Conservation (phyloP, 2,329 filamentous ascomycete genomes). For the Penicillium decumbens region DNA sequence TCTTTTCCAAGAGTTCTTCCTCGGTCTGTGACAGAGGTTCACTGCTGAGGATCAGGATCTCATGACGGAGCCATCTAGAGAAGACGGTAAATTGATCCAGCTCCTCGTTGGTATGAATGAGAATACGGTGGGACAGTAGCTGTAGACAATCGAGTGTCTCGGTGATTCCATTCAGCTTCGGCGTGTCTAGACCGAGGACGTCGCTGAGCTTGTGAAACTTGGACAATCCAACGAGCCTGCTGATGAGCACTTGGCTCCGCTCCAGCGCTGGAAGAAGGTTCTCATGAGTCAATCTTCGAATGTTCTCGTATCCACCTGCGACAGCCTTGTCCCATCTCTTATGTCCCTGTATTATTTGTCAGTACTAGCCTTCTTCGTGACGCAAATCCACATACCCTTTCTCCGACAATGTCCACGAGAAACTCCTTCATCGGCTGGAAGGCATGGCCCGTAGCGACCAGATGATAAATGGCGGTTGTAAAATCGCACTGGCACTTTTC, state of each 20-base stretch:
- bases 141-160: conserved; percentile 72
- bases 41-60: conserved; percentile 72
- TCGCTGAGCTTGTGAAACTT: conserved; percentile 67
- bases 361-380: conserved; percentile 1
- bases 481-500: conserved; percentile 62
- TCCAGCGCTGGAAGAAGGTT: conserved; percentile 86
- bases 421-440: conserved; percentile 74
- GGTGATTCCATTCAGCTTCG: conserved; percentile 57
- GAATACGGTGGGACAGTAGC: conserved; percentile 67
- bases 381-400: conserved; percentile 56
- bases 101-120: conserved; percentile 69
- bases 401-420: conserved; percentile 76
- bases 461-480: conserved; percentile 73
- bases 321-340: conserved; percentile 94
- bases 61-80: conserved; percentile 75
- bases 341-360: conserved; percentile 58
- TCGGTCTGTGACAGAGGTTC: conserved; percentile 53
- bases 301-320: conserved; percentile 67
- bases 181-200: conserved; percentile 61
- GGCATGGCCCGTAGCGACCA: conserved; percentile 77
- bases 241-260: conserved; percentile 73
- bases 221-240: conserved; percentile 76
- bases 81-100: conserved; percentile 72
- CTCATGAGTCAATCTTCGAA: conserved; percentile 75
- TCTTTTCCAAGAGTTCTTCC: conserved; percentile 72